These are phyloP conservation scores for Agapanthus africanus DNA, from an alignment of 106 monocot species.

Conservation along the genomic window DNA sequence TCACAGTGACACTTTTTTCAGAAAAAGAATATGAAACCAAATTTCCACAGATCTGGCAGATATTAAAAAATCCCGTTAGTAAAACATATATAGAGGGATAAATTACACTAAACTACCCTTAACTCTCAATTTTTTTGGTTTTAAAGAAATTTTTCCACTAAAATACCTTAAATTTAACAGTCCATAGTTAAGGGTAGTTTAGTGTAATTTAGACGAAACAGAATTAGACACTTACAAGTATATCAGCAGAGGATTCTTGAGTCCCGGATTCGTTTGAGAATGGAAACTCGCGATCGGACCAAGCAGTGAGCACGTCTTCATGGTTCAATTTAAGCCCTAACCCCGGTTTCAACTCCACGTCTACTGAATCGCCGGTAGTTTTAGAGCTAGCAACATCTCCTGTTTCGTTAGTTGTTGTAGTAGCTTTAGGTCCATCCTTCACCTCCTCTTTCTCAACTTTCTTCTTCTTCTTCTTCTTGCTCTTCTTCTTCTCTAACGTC, in stretches of 20 bases:
- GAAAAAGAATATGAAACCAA: neutral
- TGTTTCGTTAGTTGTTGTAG: neutral
- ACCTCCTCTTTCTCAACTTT: constrained; percentile 37
- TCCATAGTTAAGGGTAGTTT: too few relatives aligned
- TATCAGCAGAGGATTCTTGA: constrained; percentile 39
- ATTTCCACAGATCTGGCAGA: neutral
- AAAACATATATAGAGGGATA: too few relatives aligned
- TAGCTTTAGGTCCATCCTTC: neutral
- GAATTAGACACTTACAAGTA: constrained; percentile 35
- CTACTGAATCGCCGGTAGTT: neutral
- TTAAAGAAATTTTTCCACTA: too few relatives aligned
- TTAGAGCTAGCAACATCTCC: neutral
- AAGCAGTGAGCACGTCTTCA: constrained; percentile 48
- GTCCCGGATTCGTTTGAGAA: constrained; percentile 36
- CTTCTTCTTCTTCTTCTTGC: constrained; percentile 37
- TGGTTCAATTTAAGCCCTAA: constrained; percentile 61
- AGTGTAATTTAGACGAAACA: neutral
- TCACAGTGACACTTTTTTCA: neutral
- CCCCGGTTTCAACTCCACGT: constrained; percentile 17
- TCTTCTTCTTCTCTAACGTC: neutral
- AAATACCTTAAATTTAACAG: too few relatives aligned
- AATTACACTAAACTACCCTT: too few relatives aligned
- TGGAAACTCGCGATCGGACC: constrained; percentile 48
- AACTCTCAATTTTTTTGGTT: too few relatives aligned
- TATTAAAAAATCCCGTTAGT: neutral